phyloP scores from a whole-genome alignment of 1,139 yeast genomes.

The Yamadazyma friedrichii region DNA sequence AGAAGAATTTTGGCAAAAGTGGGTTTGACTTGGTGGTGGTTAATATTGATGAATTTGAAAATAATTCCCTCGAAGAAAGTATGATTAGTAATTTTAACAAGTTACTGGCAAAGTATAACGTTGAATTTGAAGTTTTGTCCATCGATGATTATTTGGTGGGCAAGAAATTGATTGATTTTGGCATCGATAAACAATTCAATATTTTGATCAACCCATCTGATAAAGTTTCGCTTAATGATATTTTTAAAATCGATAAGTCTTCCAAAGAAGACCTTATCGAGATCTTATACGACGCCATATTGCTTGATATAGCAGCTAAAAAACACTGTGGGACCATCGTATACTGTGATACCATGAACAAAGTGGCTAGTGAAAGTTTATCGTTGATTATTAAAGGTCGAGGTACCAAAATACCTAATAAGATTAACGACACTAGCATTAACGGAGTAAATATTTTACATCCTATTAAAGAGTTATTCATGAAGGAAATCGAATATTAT shows the following conservation, averaged over 20 bases:
- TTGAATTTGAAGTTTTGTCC: conserved; percentile 22
- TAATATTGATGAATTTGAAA: conserved; percentile 44
- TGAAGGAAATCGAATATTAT: conserved; percentile 63
- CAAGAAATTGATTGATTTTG: conserved; percentile 25
- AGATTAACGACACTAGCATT: conserved; percentile 46
- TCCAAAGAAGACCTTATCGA: conserved; percentile 61
- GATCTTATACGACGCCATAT: conserved; percentile 48
- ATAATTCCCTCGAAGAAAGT: conserved; percentile 16
- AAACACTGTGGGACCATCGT: conserved; percentile 54
- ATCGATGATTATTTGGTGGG: conserved; percentile 29
- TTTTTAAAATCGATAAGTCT: conserved; percentile 47
- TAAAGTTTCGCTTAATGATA: conserved; percentile 18
- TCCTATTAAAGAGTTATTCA: conserved; percentile 75
- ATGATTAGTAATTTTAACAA: conserved; percentile 19
- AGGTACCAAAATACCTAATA: conserved; percentile 63
- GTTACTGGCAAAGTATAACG: conserved; percentile 27
- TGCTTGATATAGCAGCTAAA: conserved; percentile 47
- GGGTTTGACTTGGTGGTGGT: conserved; percentile 67
- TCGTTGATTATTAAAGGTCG: conserved; percentile 88
- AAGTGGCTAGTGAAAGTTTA: conserved; percentile 75
- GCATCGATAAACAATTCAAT: conserved; percentile 26
- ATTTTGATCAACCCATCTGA: conserved; percentile 18
- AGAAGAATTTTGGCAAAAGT: conserved; percentile 61
- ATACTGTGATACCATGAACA: conserved; percentile 80
- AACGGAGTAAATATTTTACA: conserved; percentile 46